Base-by-base conservation (phyloP, 2,329 filamentous ascomycete species). In the Corynespora cassiicola region DNA sequence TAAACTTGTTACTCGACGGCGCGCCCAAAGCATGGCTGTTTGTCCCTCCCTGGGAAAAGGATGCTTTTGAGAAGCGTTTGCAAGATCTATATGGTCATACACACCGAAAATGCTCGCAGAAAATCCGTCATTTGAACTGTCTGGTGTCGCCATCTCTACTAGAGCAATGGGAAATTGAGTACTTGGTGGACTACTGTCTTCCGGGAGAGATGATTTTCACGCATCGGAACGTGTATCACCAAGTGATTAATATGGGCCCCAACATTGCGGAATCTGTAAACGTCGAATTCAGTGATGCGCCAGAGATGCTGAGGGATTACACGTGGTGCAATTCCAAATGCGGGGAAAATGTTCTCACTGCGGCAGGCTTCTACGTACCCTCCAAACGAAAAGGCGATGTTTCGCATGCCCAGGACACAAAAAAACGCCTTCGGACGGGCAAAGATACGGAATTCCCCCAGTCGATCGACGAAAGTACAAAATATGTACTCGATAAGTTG, bases 101-200 rank as follows among this genome's bases (percentile, higher is more conserved):
- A n/a, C n/a, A n/a, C n/a, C n/a, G n/a, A n/a, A 38, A 23, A 39
- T 50, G 33, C 36, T 50, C 26, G 22, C 36, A 50, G 26, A 36
- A 43, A 15, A n/a, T 47, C 15, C 30, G 32, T 9, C 39, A 50
- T 27, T 19, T 38, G 7, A 24, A 47, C n/a, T 3, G 39, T n/a
- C 24, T 50, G 3, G 11, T 44, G 19, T 35, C 31, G 20, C 42
- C 43, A 17, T 5, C 6, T 14, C 35, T 14, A 32, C 30, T 50
- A 6, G 20, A 50, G 15, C 10, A 14, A 10, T 39, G 24, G 15
- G 35, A 39, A 7, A 43, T 50, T 14, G n/a, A 17, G 16, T 41
- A 32, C 31, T 22, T 47, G 21, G 29, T 47, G 4, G 30, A 39
- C 18, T 34, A 7, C 14, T 23, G 38, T 12, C 26, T 14, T 21